A percentile compares a stretch with the other conserved stretches of the same genome.
Evolutionary conservation across 352 stramenopile species (phyloP).

Genomic region (Phytophthora crassamura): DNA sequence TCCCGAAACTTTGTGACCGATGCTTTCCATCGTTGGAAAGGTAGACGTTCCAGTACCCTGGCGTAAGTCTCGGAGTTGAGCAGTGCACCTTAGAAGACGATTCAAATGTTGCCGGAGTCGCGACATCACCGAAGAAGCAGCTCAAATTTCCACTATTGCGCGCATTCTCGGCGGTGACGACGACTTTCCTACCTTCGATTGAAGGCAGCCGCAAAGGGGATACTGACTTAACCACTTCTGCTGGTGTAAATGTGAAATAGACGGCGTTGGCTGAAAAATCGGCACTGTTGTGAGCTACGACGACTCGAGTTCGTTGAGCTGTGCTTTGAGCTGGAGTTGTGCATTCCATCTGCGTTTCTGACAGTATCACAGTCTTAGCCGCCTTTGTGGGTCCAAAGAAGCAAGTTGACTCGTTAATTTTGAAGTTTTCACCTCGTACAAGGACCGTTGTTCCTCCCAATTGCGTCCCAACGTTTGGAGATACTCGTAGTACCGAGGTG

Average conservation of each 20-base stretch:
- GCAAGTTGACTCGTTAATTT: conserved; percentile 45
- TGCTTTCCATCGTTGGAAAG: conserved; percentile 61
- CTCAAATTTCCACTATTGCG: conserved; percentile 47
- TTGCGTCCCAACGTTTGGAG: conserved; percentile 43
- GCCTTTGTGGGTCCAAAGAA: conserved; percentile 39
- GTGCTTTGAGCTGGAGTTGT: conserved; percentile 39
- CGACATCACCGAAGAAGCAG: conserved; percentile 62
- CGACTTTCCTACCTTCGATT: conserved; percentile 41
- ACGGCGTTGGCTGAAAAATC: conserved; percentile 56
- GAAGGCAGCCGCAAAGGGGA: conserved; percentile 41
- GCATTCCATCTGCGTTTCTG: conserved; percentile 52
- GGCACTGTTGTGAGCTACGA: conserved; percentile 70
- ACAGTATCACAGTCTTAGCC: conserved; percentile 30
- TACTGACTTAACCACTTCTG: conserved; percentile 53
- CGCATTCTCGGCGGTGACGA: conserved; percentile 46
- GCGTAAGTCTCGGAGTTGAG: conserved; percentile 30
- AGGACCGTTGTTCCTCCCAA: conserved; percentile 63
- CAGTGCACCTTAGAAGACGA: conserved; percentile 48
- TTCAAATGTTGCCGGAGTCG: conserved; percentile 38
- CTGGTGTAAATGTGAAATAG: conserved; percentile 49
- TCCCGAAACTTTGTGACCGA: conserved; percentile 47
- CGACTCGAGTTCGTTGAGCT: conserved; percentile 33
- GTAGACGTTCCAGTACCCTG: conserved; percentile 41
- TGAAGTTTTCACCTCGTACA: conserved; percentile 51
- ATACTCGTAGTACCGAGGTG: conserved; percentile 36